These are phyloP conservation scores for Pichia membranifaciens DNA, from an alignment of 805 yeast species.

Conservation along the genomic window DNA sequence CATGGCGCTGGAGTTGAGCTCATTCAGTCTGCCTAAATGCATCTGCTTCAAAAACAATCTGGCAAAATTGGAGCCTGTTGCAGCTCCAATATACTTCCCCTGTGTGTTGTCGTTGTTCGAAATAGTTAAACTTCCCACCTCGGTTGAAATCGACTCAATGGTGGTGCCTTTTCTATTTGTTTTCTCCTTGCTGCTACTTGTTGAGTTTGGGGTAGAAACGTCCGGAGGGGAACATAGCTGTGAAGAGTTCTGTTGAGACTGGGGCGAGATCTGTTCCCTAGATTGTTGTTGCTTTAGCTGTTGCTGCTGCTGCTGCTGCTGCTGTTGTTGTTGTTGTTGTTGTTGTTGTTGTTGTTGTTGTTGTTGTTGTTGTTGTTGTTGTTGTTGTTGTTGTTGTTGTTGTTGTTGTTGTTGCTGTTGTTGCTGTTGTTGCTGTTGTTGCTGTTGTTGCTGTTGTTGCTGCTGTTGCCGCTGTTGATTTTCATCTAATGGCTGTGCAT, in stretches of 20 bases:
- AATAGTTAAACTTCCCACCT: constrained; percentile 23
- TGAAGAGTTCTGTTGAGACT: neutral
- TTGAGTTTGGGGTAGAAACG: neutral
- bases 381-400: too few species aligned
- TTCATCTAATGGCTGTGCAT: too few species aligned
- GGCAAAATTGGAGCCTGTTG: constrained; percentile 25
- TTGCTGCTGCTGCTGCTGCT: too few species aligned
- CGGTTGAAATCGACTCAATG: constrained; percentile 23
- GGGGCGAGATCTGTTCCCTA: neutral
- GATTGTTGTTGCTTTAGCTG: neutral
- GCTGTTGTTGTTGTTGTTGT: too few species aligned
- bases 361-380: too few species aligned
- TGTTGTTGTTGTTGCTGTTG: too few species aligned
- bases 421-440: too few species aligned
- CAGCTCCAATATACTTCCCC: constrained; percentile 21
- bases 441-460: too few species aligned
- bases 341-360: too few species aligned
- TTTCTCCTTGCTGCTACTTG: neutral
- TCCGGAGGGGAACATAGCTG: neutral
- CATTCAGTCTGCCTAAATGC: constrained; percentile 15
- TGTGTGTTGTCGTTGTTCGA: constrained; percentile 12
- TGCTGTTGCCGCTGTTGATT: too few species aligned
- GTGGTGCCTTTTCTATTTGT: constrained; percentile 4
- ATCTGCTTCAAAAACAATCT: constrained; percentile 20
- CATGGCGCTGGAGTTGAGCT: neutral